These are phyloP conservation scores for Paramarasmius palmivorus DNA, from an alignment of 1,284 basidiomycete species.

Conservation along the genomic window DNA sequence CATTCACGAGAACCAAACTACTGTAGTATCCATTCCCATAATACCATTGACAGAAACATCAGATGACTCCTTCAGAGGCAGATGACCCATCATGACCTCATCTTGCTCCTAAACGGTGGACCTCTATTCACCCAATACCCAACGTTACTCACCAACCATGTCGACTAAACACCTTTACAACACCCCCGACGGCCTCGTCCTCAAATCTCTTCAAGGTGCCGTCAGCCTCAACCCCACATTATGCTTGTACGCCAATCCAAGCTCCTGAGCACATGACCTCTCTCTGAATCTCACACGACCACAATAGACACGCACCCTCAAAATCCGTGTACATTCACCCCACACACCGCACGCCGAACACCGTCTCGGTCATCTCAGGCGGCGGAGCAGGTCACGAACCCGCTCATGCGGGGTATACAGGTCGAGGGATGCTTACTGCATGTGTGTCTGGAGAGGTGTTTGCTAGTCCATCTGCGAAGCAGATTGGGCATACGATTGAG, in stretches of 20 bases:
- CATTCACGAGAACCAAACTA: no score
- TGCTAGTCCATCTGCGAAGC: conserved; percentile 62
- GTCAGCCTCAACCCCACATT: conserved; percentile 52
- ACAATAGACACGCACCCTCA: conserved; percentile 33
- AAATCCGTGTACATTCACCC: conserved; percentile 40
- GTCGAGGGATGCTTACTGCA: conserved; percentile 58
- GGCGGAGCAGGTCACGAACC: conserved; percentile 75
- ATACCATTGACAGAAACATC: no score
- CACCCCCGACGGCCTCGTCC: conserved; percentile 50
- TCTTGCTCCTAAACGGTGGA: no score
- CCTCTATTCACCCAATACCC: no score
- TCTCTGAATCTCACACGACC: not conserved
- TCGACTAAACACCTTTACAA: conserved; percentile 41
- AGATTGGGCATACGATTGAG: conserved; percentile 54
- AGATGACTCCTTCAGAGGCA: no score
- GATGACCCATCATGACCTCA: no score
- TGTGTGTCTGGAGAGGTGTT: conserved; percentile 67
- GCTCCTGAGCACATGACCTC: not conserved
- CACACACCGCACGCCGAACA: conserved; percentile 24
- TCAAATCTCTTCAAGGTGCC: conserved; percentile 54
- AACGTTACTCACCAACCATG: conserved; percentile 18
- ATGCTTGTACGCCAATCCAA: conserved; percentile 39
- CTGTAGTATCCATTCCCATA: no score
- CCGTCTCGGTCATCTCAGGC: conserved; percentile 60
- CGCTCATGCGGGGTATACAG: conserved; percentile 61